Evolutionary conservation across 1,284 basidiomycete genomes (phyloP).

Genomic region (Salmacisia buchloeana): DNA sequence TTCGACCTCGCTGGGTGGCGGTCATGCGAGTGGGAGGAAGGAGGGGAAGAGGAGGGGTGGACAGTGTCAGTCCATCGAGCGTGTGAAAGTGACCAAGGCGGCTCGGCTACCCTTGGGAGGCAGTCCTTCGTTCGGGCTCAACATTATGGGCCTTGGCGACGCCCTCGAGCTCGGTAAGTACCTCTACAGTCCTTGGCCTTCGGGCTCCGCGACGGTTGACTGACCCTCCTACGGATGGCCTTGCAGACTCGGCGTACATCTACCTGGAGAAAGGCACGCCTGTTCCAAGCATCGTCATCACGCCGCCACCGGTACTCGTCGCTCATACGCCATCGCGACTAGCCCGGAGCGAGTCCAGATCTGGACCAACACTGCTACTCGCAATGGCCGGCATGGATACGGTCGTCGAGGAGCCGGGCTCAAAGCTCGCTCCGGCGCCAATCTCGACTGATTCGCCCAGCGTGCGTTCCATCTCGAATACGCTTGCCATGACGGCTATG

Average conservation of each 20-base stretch:
- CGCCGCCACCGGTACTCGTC: constrained; percentile 7
- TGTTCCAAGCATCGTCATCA: constrained; percentile 13
- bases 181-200: not conserved
- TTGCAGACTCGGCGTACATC: not conserved
- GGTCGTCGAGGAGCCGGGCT: not conserved
- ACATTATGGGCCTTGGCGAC: not conserved
- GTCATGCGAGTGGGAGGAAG: not conserved
- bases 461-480: not conserved
- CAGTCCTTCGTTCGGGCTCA: not conserved
- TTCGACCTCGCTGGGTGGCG: not conserved
- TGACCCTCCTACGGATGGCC: too few relatives aligned
- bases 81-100: not conserved
- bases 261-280: not conserved
- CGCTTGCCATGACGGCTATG: not conserved
- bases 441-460: not conserved
- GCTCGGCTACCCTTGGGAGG: not conserved
- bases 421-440: not conserved
- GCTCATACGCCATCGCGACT: not conserved
- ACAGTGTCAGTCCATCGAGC: not conserved
- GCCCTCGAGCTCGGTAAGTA: not conserved
- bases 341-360: not conserved
- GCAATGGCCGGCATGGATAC: not conserved
- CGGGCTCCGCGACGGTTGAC: not conserved
- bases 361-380: not conserved
- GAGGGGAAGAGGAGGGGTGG: not conserved